Conservation (phyloP, 2,329 filamentous ascomycete genomes). For the Penicillium verrucosum region DNA sequence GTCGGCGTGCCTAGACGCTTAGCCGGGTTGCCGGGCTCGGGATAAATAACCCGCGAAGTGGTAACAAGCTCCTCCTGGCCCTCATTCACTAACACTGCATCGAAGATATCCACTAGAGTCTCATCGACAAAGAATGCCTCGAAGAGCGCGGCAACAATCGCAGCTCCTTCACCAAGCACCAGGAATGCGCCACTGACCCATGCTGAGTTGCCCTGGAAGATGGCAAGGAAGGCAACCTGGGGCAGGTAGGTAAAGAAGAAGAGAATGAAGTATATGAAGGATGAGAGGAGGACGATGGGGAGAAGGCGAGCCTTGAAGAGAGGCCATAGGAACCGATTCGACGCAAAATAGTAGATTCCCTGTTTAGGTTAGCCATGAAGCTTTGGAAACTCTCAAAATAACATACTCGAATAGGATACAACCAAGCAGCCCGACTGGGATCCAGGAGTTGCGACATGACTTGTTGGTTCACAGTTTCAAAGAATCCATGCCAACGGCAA, state of each 20-base stretch:
- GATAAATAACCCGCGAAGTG: constrained; percentile 62
- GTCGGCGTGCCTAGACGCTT: constrained; percentile 81
- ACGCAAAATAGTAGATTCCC: constrained; percentile 78
- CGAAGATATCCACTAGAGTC: constrained; percentile 76
- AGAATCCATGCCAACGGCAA: not conserved
- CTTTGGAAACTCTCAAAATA: not conserved
- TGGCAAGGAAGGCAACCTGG: constrained; percentile 79
- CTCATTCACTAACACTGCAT: constrained; percentile 75
- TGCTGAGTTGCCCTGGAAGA: constrained; percentile 84
- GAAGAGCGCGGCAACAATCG: constrained; percentile 64
- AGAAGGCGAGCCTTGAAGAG: constrained; percentile 74
- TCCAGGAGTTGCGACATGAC: constrained; percentile 23
- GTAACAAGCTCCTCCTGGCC: constrained; percentile 67
- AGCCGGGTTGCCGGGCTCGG: constrained; percentile 68
- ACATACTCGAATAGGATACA: constrained; percentile 49
- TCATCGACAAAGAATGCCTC: constrained; percentile 81
- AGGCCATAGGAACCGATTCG: constrained; percentile 76
- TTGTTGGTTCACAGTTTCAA: not conserved
- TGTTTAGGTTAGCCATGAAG: constrained; percentile 28
- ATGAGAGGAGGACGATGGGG: constrained; percentile 75
- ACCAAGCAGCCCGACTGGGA: constrained; percentile 40
- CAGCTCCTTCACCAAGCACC: constrained; percentile 66
- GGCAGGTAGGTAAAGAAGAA: constrained; percentile 88
- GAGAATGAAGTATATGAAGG: constrained; percentile 77
- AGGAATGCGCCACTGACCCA: constrained; percentile 86